Conservation (phyloP, 2,329 filamentous ascomycete genomes). For the Talaromyces sp. region DNA sequence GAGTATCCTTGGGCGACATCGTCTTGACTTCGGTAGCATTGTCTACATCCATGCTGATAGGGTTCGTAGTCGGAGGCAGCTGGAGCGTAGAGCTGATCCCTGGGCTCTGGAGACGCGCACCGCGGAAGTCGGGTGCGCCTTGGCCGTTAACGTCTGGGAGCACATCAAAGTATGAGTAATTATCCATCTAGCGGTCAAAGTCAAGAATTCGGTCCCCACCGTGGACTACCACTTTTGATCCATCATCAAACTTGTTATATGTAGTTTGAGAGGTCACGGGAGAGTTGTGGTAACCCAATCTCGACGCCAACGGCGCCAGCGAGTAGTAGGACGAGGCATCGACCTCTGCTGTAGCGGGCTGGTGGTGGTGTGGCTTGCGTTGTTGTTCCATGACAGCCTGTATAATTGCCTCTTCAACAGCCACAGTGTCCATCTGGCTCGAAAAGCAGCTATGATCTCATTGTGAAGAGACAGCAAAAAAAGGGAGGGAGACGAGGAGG, state of each 20-base stretch:
- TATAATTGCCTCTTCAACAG: slow-evolving; percentile 57
- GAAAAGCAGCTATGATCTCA: too few species aligned
- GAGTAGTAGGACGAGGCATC: slow-evolving; percentile 48
- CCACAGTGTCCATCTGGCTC: slow-evolving; percentile 33
- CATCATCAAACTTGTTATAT: slow-evolving; percentile 50
- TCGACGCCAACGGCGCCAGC: slow-evolving; percentile 55
- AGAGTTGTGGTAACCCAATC: slow-evolving; percentile 55
- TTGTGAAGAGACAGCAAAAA: too few species aligned
- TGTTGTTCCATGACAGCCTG: slow-evolving; percentile 49
- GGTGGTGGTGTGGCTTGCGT: too few species aligned
- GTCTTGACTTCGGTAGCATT: slow-evolving; percentile 63
- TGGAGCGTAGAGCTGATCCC: slow-evolving; percentile 36
- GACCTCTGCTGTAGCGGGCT: slow-evolving; percentile 40
- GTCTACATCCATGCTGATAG: slow-evolving; percentile 28
- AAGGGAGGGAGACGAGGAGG: too few species aligned
- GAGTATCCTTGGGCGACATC: slow-evolving; percentile 88
- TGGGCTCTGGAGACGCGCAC: slow-evolving; percentile 26
- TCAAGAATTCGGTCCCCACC: slow-evolving; percentile 47
- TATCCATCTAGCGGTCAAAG: slow-evolving; percentile 48
- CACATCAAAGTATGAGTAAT: slow-evolving; percentile 62
- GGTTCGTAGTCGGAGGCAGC: slow-evolving; percentile 18
- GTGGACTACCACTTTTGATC: slow-evolving; percentile 45
- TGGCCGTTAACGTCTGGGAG: slow-evolving; percentile 49
- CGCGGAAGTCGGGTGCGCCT: slow-evolving; percentile 33
- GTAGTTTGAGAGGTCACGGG: slow-evolving; percentile 56